Evolutionary conservation across 2,329 filamentous ascomycete genomes (phyloP).

Genomic region (Monosporascus sp.): DNA sequence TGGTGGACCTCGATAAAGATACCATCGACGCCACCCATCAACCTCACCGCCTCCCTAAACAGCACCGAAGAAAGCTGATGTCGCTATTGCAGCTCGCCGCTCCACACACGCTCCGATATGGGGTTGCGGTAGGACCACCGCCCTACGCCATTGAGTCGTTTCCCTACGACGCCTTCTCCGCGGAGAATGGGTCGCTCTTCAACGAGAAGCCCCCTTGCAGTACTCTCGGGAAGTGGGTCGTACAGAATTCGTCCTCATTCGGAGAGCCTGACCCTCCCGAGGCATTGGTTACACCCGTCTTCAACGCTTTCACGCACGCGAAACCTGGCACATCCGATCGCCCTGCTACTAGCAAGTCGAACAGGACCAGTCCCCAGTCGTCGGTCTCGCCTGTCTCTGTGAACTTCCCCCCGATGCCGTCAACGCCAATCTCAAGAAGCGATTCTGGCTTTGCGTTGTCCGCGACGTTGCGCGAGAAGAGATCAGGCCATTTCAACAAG

Average conservation of each 20-base stretch:
- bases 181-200: constrained; percentile 78
- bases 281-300: constrained; percentile 60
- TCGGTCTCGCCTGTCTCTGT: constrained; percentile 72
- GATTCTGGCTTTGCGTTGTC: constrained; percentile 89
- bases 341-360: constrained; percentile 68
- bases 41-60: constrained; percentile 75
- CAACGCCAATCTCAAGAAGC: constrained; percentile 76
- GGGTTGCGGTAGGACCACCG: constrained; percentile 82
- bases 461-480: constrained; percentile 84
- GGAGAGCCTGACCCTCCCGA: constrained; percentile 56
- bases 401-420: constrained; percentile 70
- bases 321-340: constrained; percentile 67
- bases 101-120: constrained; percentile 81
- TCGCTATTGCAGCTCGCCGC: constrained; percentile 85
- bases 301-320: constrained; percentile 85
- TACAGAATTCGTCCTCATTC: constrained; percentile 85
- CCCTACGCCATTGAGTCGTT: constrained; percentile 91
- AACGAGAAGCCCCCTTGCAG: constrained; percentile 64
- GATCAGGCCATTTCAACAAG: constrained; percentile 86
- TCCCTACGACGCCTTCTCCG: constrained; percentile 83
- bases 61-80: constrained; percentile 83
- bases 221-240: constrained; percentile 78
- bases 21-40: constrained; percentile 78
- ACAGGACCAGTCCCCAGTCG: constrained; percentile 55
- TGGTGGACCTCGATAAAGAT: constrained; percentile 90